Evolutionary conservation across 768 basidiomycete species (phyloP), one percentile per base, ranked within the genome.

Genomic region (Pholiota conissans): DNA sequence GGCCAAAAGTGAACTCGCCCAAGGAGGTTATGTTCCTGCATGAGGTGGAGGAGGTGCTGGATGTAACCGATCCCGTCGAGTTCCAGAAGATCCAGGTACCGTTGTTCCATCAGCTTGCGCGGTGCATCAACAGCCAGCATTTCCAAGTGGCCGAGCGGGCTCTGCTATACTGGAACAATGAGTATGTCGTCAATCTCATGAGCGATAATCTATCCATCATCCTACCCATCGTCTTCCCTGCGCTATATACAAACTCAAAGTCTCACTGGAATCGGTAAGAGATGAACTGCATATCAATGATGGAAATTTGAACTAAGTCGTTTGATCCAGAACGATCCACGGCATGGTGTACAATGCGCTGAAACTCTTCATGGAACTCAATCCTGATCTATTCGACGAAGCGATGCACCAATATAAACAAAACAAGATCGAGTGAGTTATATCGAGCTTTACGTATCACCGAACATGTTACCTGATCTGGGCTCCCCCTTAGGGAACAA

Each of bases 21-120:
- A 99, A 99, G 78, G 97, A 99, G 69, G 97, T 98, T 73, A 99
- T 99, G 97, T 99, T 92, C 77, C 79, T 99, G 57, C 98, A 98
- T 74, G 97, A 99, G 77, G 93, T 99, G 52, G 97, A 99, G 74
- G 97, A 99, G 78, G 91, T 99, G 3, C 75, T 99, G 61, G 97
- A 99, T 73, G 97, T 99, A 58, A 98, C 97, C 63, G 95, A 98
- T 67, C 94, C 94, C 1, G 83, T 83, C 54, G 95, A 98, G 74
- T 99, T 99, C 76, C 88, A 88, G 72, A 98, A 98, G 82, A 91
- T 98, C 59, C 92, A 97, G 73, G 78, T 91, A 18, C 85, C 91
- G 9, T 77, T 98, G 40, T 99, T 99, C 82, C 87, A 88, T 54
- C 97, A 98, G 71, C 83, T 99, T 27, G 89, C 95, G 30, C 84